Evolutionary conservation across 306 rosid genomes (phyloP).

Genomic region (Malus sieversii): DNA sequence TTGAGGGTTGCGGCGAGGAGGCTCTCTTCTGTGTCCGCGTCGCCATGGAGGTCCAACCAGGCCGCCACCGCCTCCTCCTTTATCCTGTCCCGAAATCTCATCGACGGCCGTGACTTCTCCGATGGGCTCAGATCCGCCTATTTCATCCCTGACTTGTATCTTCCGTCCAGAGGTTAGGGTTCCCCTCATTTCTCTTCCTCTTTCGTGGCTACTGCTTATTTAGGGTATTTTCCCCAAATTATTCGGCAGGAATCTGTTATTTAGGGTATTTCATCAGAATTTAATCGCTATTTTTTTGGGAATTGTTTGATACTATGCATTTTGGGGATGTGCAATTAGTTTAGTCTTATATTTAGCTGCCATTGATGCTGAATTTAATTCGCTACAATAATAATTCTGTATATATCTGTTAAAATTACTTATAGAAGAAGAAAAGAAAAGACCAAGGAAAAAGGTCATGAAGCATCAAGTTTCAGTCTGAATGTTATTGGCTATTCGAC

Average conservation of each 20-base stretch:
- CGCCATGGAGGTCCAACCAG: slow-evolving; percentile 22
- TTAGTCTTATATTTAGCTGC: not conserved
- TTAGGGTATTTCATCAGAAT: not conserved
- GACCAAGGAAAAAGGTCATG: not conserved
- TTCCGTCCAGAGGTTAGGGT: slow-evolving; percentile 28
- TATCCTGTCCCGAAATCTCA: slow-evolving; percentile 15
- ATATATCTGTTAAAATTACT: not conserved
- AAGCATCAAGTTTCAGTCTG: not conserved
- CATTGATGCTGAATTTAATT: not conserved
- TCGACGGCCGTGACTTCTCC: slow-evolving; percentile 20
- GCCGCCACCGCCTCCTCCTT: slow-evolving; percentile 18
- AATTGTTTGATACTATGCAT: not conserved
- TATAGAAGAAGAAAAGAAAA: not conserved
- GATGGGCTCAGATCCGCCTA: slow-evolving; percentile 23
- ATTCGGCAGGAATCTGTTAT: not conserved
- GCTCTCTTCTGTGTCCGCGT: slow-evolving; percentile 29
- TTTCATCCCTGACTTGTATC: slow-evolving; percentile 3
- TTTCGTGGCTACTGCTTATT: not conserved
- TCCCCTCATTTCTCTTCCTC: not conserved
- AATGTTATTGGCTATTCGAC: not conserved
- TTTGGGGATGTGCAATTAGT: not conserved
- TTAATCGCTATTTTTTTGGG: not conserved
- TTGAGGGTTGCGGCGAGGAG: slow-evolving; percentile 44
- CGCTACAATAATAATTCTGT: not conserved
- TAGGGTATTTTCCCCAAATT: not conserved